Evolutionary conservation across 139 green algal genomes (phyloP).

Genomic region (Chlamydomonas sphaeroides): DNA sequence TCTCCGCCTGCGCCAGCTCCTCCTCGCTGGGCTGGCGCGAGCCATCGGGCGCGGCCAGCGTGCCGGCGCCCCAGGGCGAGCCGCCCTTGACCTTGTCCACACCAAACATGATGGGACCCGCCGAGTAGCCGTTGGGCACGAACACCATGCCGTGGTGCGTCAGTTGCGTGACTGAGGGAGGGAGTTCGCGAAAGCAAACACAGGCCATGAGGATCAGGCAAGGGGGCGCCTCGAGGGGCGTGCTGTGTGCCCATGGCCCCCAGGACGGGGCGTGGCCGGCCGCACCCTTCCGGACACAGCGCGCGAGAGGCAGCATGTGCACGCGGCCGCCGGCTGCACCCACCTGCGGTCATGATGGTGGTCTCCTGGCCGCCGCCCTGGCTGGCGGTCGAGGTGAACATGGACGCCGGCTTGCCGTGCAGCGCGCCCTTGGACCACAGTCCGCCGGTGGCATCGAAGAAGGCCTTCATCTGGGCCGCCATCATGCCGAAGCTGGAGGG

Average conservation of each 20-base stretch:
- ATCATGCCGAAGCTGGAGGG: conserved; percentile 85
- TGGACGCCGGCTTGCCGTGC: conserved; percentile 72
- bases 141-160: conserved; percentile 90
- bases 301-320: too few species aligned
- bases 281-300: too few species aligned
- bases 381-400: conserved; percentile 65
- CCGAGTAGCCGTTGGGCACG: conserved; percentile 76
- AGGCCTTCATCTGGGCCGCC: conserved; percentile 74
- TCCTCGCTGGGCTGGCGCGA: conserved; percentile 64
- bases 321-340: too few species aligned
- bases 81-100: conserved; percentile 70
- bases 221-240: too few species aligned
- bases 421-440: conserved; percentile 60
- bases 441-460: conserved; percentile 81
- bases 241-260: too few species aligned
- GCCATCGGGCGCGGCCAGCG: conserved; percentile 70
- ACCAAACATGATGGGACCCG: conserved; percentile 49
- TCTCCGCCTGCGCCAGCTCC: conserved; percentile 63
- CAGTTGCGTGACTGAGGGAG: conserved; percentile 77
- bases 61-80: conserved; percentile 75
- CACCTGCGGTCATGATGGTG: conserved; percentile 62
- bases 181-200: too few species aligned
- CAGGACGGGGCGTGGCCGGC: too few species aligned
- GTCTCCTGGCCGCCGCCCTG: conserved; percentile 85
- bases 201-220: too few species aligned